phyloP scores from a whole-genome alignment of 345 rosid genomes.

The Punica granatum region DNA sequence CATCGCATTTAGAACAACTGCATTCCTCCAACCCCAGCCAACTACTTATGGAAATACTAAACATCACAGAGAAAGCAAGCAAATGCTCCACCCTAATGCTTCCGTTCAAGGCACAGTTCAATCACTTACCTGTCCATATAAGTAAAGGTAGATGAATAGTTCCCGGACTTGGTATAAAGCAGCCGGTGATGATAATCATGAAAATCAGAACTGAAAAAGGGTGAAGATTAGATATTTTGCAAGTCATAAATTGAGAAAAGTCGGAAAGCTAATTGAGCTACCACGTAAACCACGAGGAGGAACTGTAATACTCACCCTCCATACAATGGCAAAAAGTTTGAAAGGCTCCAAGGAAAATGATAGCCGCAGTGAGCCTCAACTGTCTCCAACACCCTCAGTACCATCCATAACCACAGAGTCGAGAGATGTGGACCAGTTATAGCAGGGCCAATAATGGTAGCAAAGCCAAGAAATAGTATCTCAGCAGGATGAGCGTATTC shows the following conservation, averaged over 20 bases:
- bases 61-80: not conserved
- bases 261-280: not conserved
- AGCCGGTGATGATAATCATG: constrained; percentile 98
- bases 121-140: constrained; percentile 91
- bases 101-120: not conserved
- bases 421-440: constrained; percentile 91
- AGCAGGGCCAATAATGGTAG: constrained; percentile 91
- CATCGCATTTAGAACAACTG: not conserved
- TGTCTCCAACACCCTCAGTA: constrained; percentile 84
- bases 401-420: constrained; percentile 95
- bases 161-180: constrained; percentile 93
- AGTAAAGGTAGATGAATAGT: constrained; percentile 87
- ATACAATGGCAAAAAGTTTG: constrained; percentile 85
- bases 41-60: not conserved
- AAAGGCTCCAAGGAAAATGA: constrained; percentile 96
- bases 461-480: constrained; percentile 89
- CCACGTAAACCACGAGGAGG: not conserved
- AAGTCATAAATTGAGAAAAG: constrained; percentile 2
- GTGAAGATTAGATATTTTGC: constrained; percentile 6
- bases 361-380: constrained; percentile 99
- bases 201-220: constrained; percentile 70
- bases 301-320: constrained; percentile 68
- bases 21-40: not conserved
- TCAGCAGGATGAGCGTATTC: constrained; percentile 99
- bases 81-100: not conserved